Evolutionary conservation across 202 grass and related monocot genomes (phyloP).

Genomic region (Setaria viridis): DNA sequence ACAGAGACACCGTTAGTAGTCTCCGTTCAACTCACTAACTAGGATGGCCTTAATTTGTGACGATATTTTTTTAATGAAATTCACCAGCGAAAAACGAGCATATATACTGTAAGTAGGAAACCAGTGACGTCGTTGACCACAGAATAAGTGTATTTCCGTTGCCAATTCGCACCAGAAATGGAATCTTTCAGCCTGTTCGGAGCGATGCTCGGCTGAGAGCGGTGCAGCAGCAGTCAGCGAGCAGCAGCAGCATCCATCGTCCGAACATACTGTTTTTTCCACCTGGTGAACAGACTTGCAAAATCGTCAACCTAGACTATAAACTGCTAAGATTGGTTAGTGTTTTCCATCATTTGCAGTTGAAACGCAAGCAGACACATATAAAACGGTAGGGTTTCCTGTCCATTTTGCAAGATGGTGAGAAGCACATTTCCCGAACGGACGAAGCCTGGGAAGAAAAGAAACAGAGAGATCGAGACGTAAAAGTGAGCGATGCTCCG

Average conservation of each 20-base stretch:
- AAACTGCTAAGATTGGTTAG: background rate
- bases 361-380: background rate
- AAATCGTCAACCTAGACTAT: constrained; percentile 1
- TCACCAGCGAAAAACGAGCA: no score
- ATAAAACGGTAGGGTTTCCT: background rate
- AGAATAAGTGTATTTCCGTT: background rate
- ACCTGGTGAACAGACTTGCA: background rate
- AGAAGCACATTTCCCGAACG: background rate
- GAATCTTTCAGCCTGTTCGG: no score
- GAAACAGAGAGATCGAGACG: background rate
- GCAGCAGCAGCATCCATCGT: no score
- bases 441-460: background rate
- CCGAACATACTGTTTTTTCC: background rate
- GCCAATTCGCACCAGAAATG: background rate
- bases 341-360: background rate
- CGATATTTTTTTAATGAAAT: no score
- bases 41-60: no score
- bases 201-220: no score
- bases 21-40: no score
- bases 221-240: no score
- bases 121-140: no score
- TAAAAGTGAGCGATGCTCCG: background rate
- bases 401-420: background rate
- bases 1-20: no score
- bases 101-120: background rate